A percentile compares a stretch with the other conserved stretches of the same genome.
These are phyloP conservation scores for Aspergillus coremiiformis DNA, from an alignment of 495 filamentous ascomycete genomes.

Conservation along the genomic window DNA sequence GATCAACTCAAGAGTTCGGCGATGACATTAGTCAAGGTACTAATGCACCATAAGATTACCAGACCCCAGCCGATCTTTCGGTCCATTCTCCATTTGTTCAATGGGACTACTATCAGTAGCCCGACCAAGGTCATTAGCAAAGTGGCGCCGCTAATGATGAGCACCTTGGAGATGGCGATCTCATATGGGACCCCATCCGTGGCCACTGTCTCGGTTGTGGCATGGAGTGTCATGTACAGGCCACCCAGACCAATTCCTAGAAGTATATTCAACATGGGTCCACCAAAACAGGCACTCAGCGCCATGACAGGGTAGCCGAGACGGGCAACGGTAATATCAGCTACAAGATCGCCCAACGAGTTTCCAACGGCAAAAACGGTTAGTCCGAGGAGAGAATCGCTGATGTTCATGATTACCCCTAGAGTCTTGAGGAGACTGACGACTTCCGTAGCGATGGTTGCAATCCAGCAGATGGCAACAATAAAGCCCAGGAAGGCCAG, in stretches of 20 bases:
- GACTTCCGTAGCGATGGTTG: conserved; percentile 91
- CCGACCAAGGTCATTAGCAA: conserved; percentile 73
- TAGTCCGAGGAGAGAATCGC: conserved; percentile 89
- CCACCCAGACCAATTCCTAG: conserved; percentile 88
- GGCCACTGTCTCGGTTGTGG: conserved; percentile 12
- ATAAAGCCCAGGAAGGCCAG: conserved; percentile 87
- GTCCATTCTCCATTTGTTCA: conserved; percentile 87
- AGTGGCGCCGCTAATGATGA: conserved; percentile 74
- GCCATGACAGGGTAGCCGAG: conserved; percentile 98
- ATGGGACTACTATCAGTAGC: conserved; percentile 71
- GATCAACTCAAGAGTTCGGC: conserved; percentile 66
- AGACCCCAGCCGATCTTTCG: conserved; percentile 73
- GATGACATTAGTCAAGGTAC: conserved; percentile 73
- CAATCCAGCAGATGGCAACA: conserved; percentile 91
- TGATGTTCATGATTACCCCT: conserved; percentile 87
- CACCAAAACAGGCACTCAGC: conserved; percentile 86
- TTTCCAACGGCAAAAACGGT: conserved; percentile 98
- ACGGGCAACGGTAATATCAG: conserved; percentile 87
- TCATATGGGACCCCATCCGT: conserved; percentile 51
- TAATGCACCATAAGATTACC: conserved; percentile 77
- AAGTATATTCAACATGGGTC: conserved; percentile 95
- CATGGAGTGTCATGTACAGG: conserved; percentile 66
- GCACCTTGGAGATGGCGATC: conserved; percentile 73
- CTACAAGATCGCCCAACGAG: conserved; percentile 87
- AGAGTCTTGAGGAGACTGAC: conserved; percentile 91